These are phyloP conservation scores for Lotmaria passim DNA, from an alignment of 208 protist species.

Conservation along the genomic window DNA sequence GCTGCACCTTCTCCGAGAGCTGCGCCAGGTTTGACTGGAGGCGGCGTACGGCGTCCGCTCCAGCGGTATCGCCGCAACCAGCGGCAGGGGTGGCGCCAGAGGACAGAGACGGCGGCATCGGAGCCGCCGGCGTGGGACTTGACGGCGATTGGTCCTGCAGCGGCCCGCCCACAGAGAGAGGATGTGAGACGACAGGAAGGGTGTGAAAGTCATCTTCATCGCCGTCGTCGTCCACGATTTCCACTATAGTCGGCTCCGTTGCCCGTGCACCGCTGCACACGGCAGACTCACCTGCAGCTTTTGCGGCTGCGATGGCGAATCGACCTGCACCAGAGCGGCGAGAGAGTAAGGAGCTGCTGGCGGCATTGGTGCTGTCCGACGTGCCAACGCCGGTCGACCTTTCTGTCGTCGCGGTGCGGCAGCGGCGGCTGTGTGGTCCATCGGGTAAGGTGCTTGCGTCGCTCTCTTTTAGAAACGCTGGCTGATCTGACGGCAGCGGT, in stretches of 20 bases:
- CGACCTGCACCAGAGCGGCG: neutral
- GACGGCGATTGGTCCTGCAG: conserved; percentile 1
- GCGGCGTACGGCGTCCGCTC: neutral
- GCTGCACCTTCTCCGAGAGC: conserved; percentile 50
- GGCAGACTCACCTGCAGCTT: neutral
- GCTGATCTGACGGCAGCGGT: neutral
- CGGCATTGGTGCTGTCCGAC: neutral
- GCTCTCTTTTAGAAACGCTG: too few species aligned
- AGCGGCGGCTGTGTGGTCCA: too few species aligned
- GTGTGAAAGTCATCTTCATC: neutral
- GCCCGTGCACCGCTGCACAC: too few species aligned
- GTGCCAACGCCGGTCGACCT: too few species aligned
- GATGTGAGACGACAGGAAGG: too few species aligned
- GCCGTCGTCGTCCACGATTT: conserved; percentile 9
- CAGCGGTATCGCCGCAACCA: neutral
- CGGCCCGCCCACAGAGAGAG: neutral
- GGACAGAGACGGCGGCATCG: neutral
- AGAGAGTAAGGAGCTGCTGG: neutral
- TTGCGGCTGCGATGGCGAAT: neutral
- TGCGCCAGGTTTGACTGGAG: conserved; percentile 42
- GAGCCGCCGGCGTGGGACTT: conserved; percentile 6
- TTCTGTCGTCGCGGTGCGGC: too few species aligned
- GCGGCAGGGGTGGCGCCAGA: neutral
- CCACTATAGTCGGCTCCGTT: neutral
- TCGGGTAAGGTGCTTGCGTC: too few species aligned